A percentile compares a stretch with the other conserved stretches of the same genome.
Conservation (phyloP, 768 basidiomycete species). For the Scleroderma citrinum region DNA sequence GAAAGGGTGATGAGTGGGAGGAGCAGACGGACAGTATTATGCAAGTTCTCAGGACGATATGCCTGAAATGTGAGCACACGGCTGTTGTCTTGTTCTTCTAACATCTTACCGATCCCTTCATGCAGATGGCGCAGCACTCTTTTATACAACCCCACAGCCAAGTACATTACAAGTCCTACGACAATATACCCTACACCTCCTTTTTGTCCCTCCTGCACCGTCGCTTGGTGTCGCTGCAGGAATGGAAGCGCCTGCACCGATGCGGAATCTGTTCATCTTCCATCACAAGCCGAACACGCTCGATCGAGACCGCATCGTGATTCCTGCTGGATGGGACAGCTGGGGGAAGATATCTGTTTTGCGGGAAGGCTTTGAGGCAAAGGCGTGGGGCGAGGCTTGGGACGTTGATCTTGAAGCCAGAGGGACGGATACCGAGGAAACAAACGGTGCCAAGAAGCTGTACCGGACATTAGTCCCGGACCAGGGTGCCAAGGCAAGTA, state of each 20-base stretch:
- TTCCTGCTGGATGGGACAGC: constrained; percentile 96
- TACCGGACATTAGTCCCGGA: constrained; percentile 72
- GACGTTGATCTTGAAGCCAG: constrained; percentile 59
- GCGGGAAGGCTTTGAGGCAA: constrained; percentile 87
- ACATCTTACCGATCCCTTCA: constrained; percentile 3
- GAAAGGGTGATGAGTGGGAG: constrained; percentile 90
- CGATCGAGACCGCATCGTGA: constrained; percentile 86
- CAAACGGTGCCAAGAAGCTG: constrained; percentile 55
- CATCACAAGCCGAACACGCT: constrained; percentile 82
- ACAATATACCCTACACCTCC: constrained; percentile 70
- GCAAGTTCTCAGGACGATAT: constrained; percentile 91
- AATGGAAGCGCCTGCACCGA: constrained; percentile 39
- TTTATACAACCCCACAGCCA: constrained; percentile 85
- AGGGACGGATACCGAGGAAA: constrained; percentile 34
- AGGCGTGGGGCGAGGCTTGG: constrained; percentile 74
- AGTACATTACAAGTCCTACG: constrained; percentile 69
- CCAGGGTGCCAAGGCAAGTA: constrained; percentile 61
- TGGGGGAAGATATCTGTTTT: constrained; percentile 94
- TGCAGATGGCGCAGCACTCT: constrained; percentile 84
- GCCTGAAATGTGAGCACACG: constrained; percentile 73
- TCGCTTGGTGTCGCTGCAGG: constrained; percentile 32
- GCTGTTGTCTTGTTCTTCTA: background rate
- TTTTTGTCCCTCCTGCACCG: constrained; percentile 60
- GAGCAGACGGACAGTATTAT: constrained; percentile 93
- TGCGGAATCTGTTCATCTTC: constrained; percentile 83